Conservation (phyloP, 2,329 filamentous ascomycete species). For the Zymoseptoria tritici region DNA sequence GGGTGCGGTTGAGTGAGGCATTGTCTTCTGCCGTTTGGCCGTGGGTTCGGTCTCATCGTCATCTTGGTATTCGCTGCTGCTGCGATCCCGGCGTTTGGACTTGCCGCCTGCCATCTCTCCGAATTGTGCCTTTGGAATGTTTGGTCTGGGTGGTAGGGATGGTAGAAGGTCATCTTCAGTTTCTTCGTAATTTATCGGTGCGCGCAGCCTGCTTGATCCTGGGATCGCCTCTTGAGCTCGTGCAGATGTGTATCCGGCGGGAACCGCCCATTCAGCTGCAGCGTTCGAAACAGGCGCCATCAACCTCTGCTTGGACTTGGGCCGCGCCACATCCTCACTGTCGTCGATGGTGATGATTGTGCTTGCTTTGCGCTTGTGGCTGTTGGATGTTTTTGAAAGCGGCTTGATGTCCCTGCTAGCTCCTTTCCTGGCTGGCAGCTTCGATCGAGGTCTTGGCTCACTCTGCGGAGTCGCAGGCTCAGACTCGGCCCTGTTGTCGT, state of each 20-base stretch:
- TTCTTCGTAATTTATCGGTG: no score
- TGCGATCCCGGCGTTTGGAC: no score
- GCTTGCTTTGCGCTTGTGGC: neutral
- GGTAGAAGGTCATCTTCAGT: no score
- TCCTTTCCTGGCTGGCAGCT: neutral
- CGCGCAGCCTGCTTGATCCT: neutral
- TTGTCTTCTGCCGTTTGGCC: no score
- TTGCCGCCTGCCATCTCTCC: no score
- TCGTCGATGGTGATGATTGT: neutral
- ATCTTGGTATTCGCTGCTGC: no score
- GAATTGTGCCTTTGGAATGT: no score
- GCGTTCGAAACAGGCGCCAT: neutral
- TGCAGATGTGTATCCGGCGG: neutral
- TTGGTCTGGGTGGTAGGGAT: no score
- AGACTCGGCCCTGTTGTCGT: neutral
- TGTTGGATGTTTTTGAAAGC: neutral
- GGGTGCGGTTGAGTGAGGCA: no score
- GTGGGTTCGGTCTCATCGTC: no score
- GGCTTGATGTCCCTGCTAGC: neutral
- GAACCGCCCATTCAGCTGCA: neutral
- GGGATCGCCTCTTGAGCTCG: neutral
- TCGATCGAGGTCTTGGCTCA: neutral
- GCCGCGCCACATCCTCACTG: neutral
- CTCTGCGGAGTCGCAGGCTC: neutral
- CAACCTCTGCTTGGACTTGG: neutral